Conservation (phyloP, 2,329 filamentous ascomycete species). For the Byssochlamys sp. region DNA sequence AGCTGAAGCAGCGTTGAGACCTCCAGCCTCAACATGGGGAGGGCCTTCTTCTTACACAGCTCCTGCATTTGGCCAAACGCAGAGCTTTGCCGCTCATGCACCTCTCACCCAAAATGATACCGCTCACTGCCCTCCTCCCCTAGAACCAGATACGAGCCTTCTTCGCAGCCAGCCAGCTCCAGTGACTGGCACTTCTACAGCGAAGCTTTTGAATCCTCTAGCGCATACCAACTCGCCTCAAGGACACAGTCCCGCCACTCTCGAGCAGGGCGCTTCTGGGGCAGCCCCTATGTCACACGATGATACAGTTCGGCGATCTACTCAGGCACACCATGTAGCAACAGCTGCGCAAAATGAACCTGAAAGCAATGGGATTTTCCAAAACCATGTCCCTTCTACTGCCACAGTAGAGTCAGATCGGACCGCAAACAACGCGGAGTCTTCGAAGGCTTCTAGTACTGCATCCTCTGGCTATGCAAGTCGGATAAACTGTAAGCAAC, state of each 20-base stretch:
- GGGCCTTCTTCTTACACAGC: neutral
- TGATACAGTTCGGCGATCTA: neutral
- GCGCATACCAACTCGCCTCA: neutral
- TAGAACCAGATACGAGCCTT: constrained; percentile 12
- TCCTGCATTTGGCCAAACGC: neutral
- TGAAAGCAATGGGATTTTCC: neutral
- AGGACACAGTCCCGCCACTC: neutral
- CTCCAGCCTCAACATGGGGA: neutral
- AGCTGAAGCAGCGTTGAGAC: neutral
- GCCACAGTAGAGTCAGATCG: neutral
- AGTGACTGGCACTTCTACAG: neutral
- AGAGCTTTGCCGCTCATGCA: neutral
- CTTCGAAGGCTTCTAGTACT: neutral
- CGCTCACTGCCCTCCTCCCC: constrained; percentile 11
- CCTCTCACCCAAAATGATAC: neutral
- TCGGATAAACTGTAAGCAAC: neutral
- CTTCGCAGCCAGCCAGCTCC: neutral
- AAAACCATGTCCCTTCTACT: neutral
- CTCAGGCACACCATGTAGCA: neutral
- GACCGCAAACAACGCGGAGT: neutral
- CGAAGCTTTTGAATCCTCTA: neutral
- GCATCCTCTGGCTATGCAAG: neutral
- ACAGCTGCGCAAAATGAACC: neutral
- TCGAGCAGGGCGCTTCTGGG: neutral
- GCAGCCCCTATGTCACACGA: neutral